Conservation (phyloP, 305 asterid genomes). For the Solanum hybrid region DNA sequence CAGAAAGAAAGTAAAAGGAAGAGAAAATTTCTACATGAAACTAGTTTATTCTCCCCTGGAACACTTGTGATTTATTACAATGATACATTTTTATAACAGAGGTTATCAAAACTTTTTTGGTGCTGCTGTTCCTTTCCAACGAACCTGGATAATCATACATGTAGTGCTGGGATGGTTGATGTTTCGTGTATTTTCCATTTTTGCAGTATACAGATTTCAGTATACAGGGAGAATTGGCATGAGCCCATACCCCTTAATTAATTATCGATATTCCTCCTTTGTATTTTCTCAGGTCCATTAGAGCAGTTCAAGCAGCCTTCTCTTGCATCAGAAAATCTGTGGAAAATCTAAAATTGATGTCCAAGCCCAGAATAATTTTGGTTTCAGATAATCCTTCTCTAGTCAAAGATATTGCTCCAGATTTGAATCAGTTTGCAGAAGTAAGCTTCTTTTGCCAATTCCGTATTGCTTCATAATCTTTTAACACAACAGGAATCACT, state of each 20-base stretch:
- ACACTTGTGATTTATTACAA: background rate
- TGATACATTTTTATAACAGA: background rate
- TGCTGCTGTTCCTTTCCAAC: background rate
- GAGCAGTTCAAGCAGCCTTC: conserved; percentile 70
- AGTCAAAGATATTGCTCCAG: conserved; percentile 44
- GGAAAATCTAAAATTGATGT: conserved; percentile 19
- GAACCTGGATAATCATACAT: background rate
- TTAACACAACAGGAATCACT: background rate
- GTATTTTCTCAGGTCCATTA: conserved; percentile 50
- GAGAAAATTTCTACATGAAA: background rate
- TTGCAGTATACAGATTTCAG: background rate
- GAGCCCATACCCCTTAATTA: background rate
- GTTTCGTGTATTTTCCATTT: background rate
- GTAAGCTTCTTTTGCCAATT: conserved; percentile 22
- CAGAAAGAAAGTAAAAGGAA: background rate
- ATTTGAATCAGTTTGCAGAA: conserved; percentile 60
- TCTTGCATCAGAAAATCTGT: conserved; percentile 50
- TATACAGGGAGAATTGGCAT: background rate
- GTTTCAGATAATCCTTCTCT: conserved; percentile 82
- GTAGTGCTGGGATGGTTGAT: background rate
- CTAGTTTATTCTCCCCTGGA: background rate
- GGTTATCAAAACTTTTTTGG: background rate
- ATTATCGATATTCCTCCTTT: background rate
- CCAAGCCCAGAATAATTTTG: conserved; percentile 65
- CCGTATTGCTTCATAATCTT: background rate